Evolutionary conservation across 2,329 filamentous ascomycete species (phyloP), one percentile per base, ranked within the genome.

Genomic region (Sclerotinia subarctica): DNA sequence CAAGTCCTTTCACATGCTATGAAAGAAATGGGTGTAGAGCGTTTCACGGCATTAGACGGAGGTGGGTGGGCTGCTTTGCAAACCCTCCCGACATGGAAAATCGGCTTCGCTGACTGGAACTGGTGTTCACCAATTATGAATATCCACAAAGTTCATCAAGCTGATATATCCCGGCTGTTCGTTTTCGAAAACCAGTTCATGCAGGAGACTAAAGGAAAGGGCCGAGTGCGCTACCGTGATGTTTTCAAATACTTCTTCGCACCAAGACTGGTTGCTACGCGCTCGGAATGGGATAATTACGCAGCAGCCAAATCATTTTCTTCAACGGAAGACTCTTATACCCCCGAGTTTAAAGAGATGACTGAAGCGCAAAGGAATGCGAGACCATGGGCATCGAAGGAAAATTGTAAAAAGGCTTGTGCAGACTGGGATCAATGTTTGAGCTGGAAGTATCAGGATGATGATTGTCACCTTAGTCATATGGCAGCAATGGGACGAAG

Each of bases 401-500:
- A 69, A n/a, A 63, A 51, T 5, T 71, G 70, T 26, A 62, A 66
- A 57, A 54, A 67, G 29, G 69, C 70, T 24, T 70, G 69, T 62
- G 56, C 21, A 15, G 70, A 67, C n/a, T 70, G 70, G 69, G 60
- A 64, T 17, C 26, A 68, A 59, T 71, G 70, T 24, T 42, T 71
- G 51, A 62, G 26, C 42, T 71, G 70, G 70, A 71, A 71, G 63
- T 71, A 71, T 62, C 68, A 67, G 26, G 66, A 71, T 63, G 70
- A 70, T 24, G 26, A 57, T 21, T 71, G 70, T 38, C 53, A 54
- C 17, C 13, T 71, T 17, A 60, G 56, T 66, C 70, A 71, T 59
- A 66, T 63, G 35, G 69, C 64, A 11, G 62, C 65, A 13, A 70
- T 69, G 51, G 70, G 69, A 17, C 54, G 60, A 29, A 54, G 26